Evolutionary conservation across 2,329 filamentous ascomycete species (phyloP), one percentile per base, ranked within the genome.

Genomic region (Ustulina deusta): DNA sequence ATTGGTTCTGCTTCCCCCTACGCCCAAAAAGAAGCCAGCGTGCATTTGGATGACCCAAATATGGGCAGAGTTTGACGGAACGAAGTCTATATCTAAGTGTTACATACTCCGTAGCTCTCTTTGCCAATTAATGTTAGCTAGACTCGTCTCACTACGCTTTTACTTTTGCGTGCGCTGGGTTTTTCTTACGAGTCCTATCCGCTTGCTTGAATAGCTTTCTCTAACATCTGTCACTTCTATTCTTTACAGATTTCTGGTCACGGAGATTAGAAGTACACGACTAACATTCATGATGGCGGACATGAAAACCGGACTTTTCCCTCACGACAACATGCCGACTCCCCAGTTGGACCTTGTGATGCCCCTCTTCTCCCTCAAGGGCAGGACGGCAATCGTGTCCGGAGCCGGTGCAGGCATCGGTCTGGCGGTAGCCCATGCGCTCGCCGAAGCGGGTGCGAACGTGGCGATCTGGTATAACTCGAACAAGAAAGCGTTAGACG

Each of bases 391-490:
- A 36, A 90, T 93, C 70, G 86, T 93, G 48, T 87, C 89, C 1
- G 91, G 91, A 25, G 75, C 75, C 32, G 75, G 74, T 9, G 74
- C 74, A 22, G 90, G 91, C 38, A 91, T 93, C 71, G 91, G 91
- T 48, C 81, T 91, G 29, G 84, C 85, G 5, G 84, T 92, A 32
- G 90, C 89, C 15, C 82, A 90, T 38, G 89, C 83, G 0, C 83
- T 89, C 36, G 90, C 90, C 17, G 91, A 93, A 76, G 89, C 90
- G 17, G 91, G 91, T 56, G 90, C 90, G 65, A 90, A 92, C 72
- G 88, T 93, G 25, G 90, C 89, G 32, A 87, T 92, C 58, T 92
- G 89, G 88, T 93, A 91, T 77, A 90, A 91, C 76, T 87, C 83
- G 78, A 92, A 93, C 79, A 85, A 86, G 74, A 86, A 89, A 72